These are phyloP conservation scores for Onygenales sp. DNA, from an alignment of 2,329 filamentous ascomycete species.

Conservation along the genomic window DNA sequence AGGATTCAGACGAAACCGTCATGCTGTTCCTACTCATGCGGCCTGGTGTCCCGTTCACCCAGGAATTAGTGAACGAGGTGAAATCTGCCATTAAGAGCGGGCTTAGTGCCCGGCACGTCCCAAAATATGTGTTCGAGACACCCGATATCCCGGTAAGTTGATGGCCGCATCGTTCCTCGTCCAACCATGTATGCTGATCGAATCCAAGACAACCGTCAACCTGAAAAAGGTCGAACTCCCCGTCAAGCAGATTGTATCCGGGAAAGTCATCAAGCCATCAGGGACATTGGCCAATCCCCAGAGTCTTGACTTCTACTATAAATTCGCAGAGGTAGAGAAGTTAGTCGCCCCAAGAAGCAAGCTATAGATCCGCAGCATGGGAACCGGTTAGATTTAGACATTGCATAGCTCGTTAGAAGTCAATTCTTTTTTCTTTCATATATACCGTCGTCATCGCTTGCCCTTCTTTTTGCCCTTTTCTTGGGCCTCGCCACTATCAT, in stretches of 20 bases:
- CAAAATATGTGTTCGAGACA: conserved; percentile 68
- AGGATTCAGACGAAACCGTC: conserved; percentile 49
- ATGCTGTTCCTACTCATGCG: conserved; percentile 53
- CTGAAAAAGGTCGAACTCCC: conserved; percentile 78
- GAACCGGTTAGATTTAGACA: background rate
- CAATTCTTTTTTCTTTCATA: background rate
- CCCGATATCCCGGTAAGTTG: conserved; percentile 65
- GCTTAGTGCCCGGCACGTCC: conserved; percentile 64
- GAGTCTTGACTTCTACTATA: conserved; percentile 68
- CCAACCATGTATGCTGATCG: background rate
- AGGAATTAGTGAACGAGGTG: conserved; percentile 47
- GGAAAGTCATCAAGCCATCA: conserved; percentile 62
- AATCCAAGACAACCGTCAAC: conserved; percentile 64
- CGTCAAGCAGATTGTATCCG: conserved; percentile 75
- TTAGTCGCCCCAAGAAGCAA: conserved; percentile 28
- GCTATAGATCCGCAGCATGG: conserved; percentile 8
- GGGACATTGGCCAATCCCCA: conserved; percentile 69
- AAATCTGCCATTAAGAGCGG: conserved; percentile 57
- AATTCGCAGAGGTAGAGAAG: conserved; percentile 64
- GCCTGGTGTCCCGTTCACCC: conserved; percentile 47
- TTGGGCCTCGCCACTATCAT: conserved; percentile 5
- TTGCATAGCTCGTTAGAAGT: conserved; percentile 1
- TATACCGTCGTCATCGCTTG: conserved; percentile 26
- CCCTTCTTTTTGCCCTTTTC: conserved; percentile 50
- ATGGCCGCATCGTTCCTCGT: background rate